A percentile compares a stretch with the other conserved stretches of the same genome.
phyloP scores from a whole-genome alignment of 148 eudicot genomes.

The Persicaria tinctoria region DNA sequence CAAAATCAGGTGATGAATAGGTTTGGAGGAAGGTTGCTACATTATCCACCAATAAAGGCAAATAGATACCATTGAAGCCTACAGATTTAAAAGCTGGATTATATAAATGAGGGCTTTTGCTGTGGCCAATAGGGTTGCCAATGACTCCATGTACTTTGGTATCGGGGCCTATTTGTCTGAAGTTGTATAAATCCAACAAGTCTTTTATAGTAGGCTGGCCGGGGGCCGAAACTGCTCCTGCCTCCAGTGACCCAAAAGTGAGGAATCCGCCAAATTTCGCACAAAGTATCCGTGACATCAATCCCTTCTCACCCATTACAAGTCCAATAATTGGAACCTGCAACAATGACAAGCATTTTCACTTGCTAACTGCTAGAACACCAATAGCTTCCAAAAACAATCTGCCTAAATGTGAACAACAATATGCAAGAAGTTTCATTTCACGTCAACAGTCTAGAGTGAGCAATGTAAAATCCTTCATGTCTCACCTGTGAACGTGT shows the following conservation, averaged over 20 bases:
- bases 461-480: background rate
- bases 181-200: slow-evolving; percentile 58
- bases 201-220: slow-evolving; percentile 79
- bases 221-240: slow-evolving; percentile 76
- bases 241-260: slow-evolving; percentile 69
- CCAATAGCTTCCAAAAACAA: too few species aligned
- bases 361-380: too few species aligned
- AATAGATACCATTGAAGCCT: slow-evolving; percentile 65
- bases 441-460: background rate
- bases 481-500: slow-evolving; percentile 58
- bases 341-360: slow-evolving; percentile 4
- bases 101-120: slow-evolving; percentile 69
- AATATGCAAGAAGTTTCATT: background rate
- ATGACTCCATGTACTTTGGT: slow-evolving; percentile 77
- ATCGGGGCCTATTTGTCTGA: slow-evolving; percentile 57
- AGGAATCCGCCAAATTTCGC: slow-evolving; percentile 88
- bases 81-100: slow-evolving; percentile 54
- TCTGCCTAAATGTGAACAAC: background rate
- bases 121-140: slow-evolving; percentile 85
- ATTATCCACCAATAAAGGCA: slow-evolving; percentile 73
- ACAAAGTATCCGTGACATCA: slow-evolving; percentile 70
- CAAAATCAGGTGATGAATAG: slow-evolving; percentile 69
- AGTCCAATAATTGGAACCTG: slow-evolving; percentile 81
- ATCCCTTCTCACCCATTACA: slow-evolving; percentile 82
- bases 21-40: slow-evolving; percentile 49